Base-by-base conservation (phyloP, 1,284 basidiomycete species). In the Porogramme epimiltina region DNA sequence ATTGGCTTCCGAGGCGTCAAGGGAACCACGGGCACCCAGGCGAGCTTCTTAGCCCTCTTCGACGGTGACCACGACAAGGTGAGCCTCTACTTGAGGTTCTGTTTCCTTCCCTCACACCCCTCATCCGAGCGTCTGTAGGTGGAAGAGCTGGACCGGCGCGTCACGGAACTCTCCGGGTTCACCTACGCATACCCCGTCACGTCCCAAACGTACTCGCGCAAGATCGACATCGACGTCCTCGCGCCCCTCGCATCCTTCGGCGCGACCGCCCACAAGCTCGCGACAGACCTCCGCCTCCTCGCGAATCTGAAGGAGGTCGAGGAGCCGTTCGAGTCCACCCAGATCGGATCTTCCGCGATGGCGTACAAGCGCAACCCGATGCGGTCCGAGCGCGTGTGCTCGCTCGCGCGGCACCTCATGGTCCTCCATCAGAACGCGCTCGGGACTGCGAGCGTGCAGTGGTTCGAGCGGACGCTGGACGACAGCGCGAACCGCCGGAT, bases 321-420 rank as follows among this genome's bases (percentile, higher is more conserved):
- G 73, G 97, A 99, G 69, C 97, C 97, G 0, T 99, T 99, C 70
- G 97, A 99, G 73, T 93, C 94, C 59, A 96, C 96, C 47, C 97
- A 99, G 76, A 99, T 99, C 62, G 97, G 97, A n/a, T 92, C 89
- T 9, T 93, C 91, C 2, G 95, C 95, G 16, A 99, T 99, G 96
- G 96, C 97, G 2, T 99, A 99, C 85, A 99, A 99, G 78, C 85
- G 97, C 55, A 99, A 99, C 74, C 97, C 97, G 1, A 99, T 99
- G 97, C 92, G 97, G 50, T 95, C 86, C 55, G 97, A 99, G 74
- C 90, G 97, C 42, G 91, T 98, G 46, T 99, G 97, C 79, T 95
- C 91, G 63, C 82, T 99, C 41, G 82, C 96, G 19, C 80, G 97
- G 51, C 95, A 97, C 73, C 75, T 98, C 45, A 93, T 97, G 93